These are phyloP conservation scores for Kwoniella europaea DNA, from an alignment of 768 basidiomycete genomes.

Conservation along the genomic window DNA sequence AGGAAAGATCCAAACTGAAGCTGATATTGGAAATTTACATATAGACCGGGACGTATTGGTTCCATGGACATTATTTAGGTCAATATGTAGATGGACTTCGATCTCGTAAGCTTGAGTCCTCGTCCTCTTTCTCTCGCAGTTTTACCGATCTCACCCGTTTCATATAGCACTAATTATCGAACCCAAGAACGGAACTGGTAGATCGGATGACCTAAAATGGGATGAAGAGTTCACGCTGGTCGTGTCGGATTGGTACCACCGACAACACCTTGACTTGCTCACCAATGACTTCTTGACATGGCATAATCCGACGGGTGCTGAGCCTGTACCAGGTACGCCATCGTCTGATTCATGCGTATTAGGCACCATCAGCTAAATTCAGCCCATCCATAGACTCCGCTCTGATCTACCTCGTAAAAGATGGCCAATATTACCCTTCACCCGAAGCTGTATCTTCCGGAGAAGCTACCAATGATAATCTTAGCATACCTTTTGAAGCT, in stretches of 20 bases:
- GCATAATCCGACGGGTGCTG: conserved; percentile 77
- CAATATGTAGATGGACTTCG: conserved; percentile 94
- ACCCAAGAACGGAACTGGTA: conserved; percentile 2
- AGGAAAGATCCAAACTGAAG: neutral
- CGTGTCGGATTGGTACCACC: conserved; percentile 91
- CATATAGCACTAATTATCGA: conserved; percentile 1
- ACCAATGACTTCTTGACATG: conserved; percentile 67
- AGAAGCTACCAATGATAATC: conserved; percentile 75
- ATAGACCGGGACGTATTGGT: conserved; percentile 59
- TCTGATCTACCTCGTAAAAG: conserved; percentile 82
- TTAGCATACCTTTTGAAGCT: conserved; percentile 78
- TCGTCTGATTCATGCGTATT: too few species aligned
- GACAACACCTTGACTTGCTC: conserved; percentile 69
- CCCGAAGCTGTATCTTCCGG: conserved; percentile 62
- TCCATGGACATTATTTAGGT: conserved; percentile 60
- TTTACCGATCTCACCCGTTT: neutral
- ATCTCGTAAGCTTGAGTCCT: conserved; percentile 58
- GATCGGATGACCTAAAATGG: conserved; percentile 67
- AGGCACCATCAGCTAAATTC: neutral
- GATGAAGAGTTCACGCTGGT: conserved; percentile 89
- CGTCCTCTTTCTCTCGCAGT: conserved; percentile 62
- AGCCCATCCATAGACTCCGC: conserved; percentile 67
- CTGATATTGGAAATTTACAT: neutral
- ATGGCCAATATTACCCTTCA: conserved; percentile 69
- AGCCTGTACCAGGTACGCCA: conserved; percentile 77